These are phyloP conservation scores for Penicillium sp. DNA, from an alignment of 2,329 filamentous ascomycete species.

Conservation along the genomic window DNA sequence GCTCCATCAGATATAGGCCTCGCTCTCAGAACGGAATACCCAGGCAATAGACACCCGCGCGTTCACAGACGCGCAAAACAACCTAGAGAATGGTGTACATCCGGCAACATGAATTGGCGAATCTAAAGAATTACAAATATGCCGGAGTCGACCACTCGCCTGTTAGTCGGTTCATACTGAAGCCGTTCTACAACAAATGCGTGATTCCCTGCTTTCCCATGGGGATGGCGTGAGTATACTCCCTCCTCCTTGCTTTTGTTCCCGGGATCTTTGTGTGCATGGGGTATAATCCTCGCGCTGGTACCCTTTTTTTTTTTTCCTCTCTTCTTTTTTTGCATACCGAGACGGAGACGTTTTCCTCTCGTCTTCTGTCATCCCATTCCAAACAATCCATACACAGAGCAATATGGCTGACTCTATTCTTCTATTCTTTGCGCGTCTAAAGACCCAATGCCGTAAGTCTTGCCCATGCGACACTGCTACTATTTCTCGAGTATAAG, in stretches of 20 bases:
- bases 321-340: not conserved
- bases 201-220: conserved; percentile 94
- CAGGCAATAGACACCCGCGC: not conserved
- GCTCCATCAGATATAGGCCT: conserved; percentile 1
- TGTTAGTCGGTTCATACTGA: conserved; percentile 86
- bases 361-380: not conserved
- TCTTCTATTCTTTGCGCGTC: conserved; percentile 8
- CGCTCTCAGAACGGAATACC: not conserved
- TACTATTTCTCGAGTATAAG: conserved; percentile 1
- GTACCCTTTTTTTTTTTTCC: too few relatives aligned
- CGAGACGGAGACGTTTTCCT: not conserved
- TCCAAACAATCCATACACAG: not conserved
- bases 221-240: conserved; percentile 72
- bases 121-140: conserved; percentile 94
- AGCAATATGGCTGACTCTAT: conserved; percentile 8
- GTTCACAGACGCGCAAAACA: conserved; percentile 1
- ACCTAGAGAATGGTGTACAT: conserved; percentile 79
- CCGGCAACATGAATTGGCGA: conserved; percentile 81
- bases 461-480: conserved; percentile 11
- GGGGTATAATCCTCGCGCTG: conserved; percentile 1
- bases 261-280: conserved; percentile 4
- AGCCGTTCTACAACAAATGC: conserved; percentile 94
- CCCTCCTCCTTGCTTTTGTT: not conserved
- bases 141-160: conserved; percentile 86
- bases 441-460: conserved; percentile 50